These are phyloP conservation scores for Santalum album DNA, from an alignment of 164 flowering plant genomes.

Conservation along the genomic window DNA sequence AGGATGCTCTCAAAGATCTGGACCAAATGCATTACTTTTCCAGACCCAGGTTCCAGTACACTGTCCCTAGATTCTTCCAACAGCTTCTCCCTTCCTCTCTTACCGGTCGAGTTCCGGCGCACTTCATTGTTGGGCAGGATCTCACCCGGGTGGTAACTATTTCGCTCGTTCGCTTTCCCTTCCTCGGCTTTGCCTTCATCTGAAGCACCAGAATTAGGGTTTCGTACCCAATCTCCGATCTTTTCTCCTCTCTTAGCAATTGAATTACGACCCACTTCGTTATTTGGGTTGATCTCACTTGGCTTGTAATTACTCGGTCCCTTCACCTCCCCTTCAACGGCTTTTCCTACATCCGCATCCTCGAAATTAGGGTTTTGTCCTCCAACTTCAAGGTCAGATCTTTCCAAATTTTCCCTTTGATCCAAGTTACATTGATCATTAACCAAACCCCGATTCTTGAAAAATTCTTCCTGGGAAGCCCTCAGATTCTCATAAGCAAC, in stretches of 20 bases:
- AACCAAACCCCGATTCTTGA: constrained; percentile 20
- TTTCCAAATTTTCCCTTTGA: no score
- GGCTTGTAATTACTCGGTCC: no score
- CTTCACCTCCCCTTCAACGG: no score
- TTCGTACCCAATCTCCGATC: constrained; percentile 13
- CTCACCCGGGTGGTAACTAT: no score
- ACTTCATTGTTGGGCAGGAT: constrained; percentile 9
- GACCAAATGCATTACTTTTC: constrained; percentile 72
- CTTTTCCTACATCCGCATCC: no score
- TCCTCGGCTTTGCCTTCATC: constrained; percentile 13
- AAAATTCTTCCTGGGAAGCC: constrained; percentile 81
- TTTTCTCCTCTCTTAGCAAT: no score
- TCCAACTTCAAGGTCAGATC: no score
- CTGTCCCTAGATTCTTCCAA: constrained; percentile 57
- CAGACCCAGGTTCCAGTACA: constrained; percentile 56
- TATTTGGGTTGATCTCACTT: no score
- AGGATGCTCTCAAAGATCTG: constrained; percentile 71
- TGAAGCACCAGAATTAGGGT: constrained; percentile 9
- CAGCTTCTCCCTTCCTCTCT: constrained; percentile 57
- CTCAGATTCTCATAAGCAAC: constrained; percentile 74
- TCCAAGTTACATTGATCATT: constrained; percentile 11
- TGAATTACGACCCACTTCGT: no score
- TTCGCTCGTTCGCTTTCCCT: background rate
- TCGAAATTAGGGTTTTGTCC: no score
- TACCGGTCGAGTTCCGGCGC: constrained; percentile 32